Base-by-base conservation (phyloP, 1,139 yeast species). In the Lodderomyces parapsilosis region DNA sequence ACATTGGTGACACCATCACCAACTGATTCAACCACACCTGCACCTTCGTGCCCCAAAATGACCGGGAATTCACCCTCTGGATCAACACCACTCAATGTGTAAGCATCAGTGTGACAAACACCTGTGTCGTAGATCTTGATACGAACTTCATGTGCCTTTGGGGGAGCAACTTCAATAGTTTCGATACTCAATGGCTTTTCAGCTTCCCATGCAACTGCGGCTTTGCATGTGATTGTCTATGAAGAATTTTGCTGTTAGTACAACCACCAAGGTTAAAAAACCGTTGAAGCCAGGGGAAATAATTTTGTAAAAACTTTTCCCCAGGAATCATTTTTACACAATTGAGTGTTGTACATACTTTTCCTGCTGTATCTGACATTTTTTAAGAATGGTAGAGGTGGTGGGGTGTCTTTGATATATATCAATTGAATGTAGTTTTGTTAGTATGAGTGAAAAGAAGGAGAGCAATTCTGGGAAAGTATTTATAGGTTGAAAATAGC, bases 201-300 rank as follows among this genome's bases (percentile, higher is more conserved):
- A 27, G 98, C 95, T 65, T 86, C 96, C 94, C 98, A 93, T 51
- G 98, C 97, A 57, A 93, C 88, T 41, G 99, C 99, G 44, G 99
- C 99, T 65, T 82, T 78, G 75, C 98, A 93, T 42, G 83, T 80
- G 63, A 93, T 90, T 49, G 89, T 79, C 78, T 86, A 50, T 18
- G 39, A 38, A 13, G 27, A 44, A 24, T 13, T 17, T 20, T 32
- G 20, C 22, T 14, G 53, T 49, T 50, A 49, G 50, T 51, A 47
- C 34, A 43, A 32, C 36, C 6, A 23, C 10, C 14, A 33, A 3
- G 42, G 33, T 33, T 34, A 46, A n/a, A n/a, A n/a, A 47, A 43
- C 45, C 35, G 35, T 41, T 36, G 44, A 8, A 20, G 39, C 46
- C 38, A 18, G 31, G 6, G 11, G 6, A n/a, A n/a, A 20, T n/a